Percentiles rank a stretch among this genome's conserved stretches.
phyloP scores from a whole-genome alignment of 306 rosid genomes.

The Lithocarpus polystachyus region DNA sequence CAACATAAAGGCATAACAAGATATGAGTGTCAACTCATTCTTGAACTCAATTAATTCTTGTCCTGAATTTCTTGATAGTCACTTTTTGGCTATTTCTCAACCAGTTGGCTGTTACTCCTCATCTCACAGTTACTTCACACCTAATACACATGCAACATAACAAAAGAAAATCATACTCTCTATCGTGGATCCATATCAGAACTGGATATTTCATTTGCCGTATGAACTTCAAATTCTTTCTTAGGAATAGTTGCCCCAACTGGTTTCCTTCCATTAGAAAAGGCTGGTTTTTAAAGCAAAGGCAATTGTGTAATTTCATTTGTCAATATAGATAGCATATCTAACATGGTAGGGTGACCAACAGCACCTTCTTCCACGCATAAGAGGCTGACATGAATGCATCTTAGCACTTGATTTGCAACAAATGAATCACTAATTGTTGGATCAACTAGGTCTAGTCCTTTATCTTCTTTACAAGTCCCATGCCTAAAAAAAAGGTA shows the following conservation, averaged over 20 bases:
- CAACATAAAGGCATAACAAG: too few relatives aligned
- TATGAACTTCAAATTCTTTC: neutral
- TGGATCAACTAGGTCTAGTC: conserved; percentile 14
- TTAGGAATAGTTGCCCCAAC: neutral
- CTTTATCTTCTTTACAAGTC: neutral
- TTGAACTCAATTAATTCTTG: too few relatives aligned
- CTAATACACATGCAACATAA: too few relatives aligned
- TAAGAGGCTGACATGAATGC: too few relatives aligned
- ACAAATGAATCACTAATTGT: neutral
- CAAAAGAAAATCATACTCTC: neutral
- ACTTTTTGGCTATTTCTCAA: too few relatives aligned
- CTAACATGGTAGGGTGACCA: conserved; percentile 9
- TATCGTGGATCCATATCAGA: neutral
- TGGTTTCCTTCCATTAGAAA: neutral
- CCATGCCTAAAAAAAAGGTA: too few relatives aligned
- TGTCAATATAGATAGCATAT: conserved; percentile 10
- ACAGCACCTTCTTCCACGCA: neutral
- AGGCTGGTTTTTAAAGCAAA: conserved; percentile 6
- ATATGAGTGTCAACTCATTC: too few relatives aligned
- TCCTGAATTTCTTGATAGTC: too few relatives aligned
- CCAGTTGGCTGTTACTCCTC: too few relatives aligned
- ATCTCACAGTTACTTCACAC: too few relatives aligned
- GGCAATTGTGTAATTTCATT: conserved; percentile 8
- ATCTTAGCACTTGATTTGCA: too few relatives aligned
- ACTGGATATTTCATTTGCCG: neutral